Conservation (phyloP, 129 eudicot species). For the Oenanthe sinensis region DNA sequence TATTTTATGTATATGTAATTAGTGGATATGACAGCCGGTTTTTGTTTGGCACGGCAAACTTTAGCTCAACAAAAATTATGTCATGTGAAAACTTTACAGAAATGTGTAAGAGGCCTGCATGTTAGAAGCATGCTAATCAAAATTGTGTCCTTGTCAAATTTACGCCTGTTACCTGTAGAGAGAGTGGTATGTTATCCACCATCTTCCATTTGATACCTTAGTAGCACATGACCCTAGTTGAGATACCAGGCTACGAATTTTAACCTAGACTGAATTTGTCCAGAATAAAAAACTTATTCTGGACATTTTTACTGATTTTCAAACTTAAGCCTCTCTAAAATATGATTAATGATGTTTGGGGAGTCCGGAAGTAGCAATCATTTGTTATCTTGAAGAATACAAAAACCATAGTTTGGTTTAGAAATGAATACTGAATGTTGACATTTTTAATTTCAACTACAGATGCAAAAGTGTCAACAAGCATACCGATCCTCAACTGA, state of each 20-base stretch:
- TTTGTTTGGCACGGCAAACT: background rate
- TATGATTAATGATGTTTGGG: background rate
- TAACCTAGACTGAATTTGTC: background rate
- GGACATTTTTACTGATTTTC: background rate
- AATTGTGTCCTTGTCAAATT: background rate
- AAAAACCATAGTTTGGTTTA: background rate
- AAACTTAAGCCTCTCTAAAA: background rate
- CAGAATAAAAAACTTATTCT: background rate
- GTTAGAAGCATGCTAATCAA: background rate
- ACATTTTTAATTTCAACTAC: conserved; percentile 15
- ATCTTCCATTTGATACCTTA: background rate
- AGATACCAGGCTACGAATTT: background rate
- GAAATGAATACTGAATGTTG: conserved; percentile 9
- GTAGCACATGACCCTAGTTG: background rate
- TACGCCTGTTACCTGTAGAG: background rate
- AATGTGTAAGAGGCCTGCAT: background rate
- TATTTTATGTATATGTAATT: background rate
- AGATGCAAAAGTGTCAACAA: conserved; percentile 91
- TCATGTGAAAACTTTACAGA: background rate
- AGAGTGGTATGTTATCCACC: background rate
- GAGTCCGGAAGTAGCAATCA: background rate
- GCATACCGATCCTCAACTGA: conserved; percentile 64
- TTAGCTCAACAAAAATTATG: background rate
- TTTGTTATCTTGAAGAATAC: background rate
- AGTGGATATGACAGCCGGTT: background rate